phyloP scores from a whole-genome alignment of 2,329 filamentous ascomycete genomes.

The Fusarium austroafricanum region DNA sequence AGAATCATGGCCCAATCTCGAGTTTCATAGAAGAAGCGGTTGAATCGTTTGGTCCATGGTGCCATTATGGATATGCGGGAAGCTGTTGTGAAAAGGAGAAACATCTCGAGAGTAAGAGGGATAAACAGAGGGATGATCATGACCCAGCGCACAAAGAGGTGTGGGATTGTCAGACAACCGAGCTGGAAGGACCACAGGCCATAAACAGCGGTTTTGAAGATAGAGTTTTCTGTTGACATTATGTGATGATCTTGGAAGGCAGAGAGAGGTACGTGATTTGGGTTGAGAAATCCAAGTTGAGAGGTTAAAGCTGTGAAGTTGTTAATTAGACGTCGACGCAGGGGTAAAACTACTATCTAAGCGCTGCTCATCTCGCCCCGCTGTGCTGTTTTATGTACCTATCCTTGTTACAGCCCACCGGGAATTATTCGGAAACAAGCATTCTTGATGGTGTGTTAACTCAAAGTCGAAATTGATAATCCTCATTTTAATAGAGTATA shows the following conservation, averaged over 20 bases:
- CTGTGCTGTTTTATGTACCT: constrained; percentile 11
- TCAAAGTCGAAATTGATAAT: background rate
- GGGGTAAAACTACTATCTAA: background rate
- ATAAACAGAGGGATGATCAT: constrained; percentile 8
- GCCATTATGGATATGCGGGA: constrained; percentile 19
- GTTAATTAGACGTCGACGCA: background rate
- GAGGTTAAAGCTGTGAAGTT: background rate
- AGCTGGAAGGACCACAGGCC: constrained; percentile 27
- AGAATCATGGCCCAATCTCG: constrained; percentile 35
- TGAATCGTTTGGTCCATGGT: constrained; percentile 1
- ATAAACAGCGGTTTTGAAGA: constrained; percentile 3
- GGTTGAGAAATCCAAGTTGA: background rate
- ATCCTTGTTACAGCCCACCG: constrained; percentile 21
- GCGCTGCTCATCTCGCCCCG: constrained; percentile 12
- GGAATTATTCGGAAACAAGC: constrained; percentile 2
- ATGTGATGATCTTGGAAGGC: background rate
- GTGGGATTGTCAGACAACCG: background rate
- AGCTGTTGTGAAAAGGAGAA: constrained; percentile 41
- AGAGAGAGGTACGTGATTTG: background rate
- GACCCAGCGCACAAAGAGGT: background rate
- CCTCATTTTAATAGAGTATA: background rate
- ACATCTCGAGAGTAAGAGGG: constrained; percentile 27
- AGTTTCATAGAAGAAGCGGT: constrained; percentile 32
- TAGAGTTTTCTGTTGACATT: constrained; percentile 8
- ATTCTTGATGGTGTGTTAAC: too few relatives aligned